These are phyloP conservation scores for Rhodotorula sp. DNA, from an alignment of 1,284 basidiomycete species.

Conservation along the genomic window DNA sequence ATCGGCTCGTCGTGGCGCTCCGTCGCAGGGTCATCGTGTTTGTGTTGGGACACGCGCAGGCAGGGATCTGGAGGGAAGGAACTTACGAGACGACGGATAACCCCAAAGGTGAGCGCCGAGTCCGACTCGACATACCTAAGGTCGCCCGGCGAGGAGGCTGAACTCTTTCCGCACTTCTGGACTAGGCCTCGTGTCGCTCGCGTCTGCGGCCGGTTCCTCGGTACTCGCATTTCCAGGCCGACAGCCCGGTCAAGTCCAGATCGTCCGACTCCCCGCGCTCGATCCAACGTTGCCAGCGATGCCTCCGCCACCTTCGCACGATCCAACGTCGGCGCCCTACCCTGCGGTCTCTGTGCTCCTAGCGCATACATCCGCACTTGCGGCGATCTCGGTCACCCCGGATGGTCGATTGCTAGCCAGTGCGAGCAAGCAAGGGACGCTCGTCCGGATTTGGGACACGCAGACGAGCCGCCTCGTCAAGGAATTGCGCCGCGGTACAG, in stretches of 20 bases:
- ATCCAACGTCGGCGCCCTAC: slow-evolving; percentile 29
- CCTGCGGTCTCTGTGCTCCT: slow-evolving; percentile 65
- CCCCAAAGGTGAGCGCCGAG: slow-evolving; percentile 63
- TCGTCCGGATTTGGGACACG: slow-evolving; percentile 86
- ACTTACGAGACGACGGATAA: slow-evolving; percentile 92
- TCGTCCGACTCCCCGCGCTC: slow-evolving; percentile 74
- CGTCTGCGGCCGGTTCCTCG: slow-evolving; percentile 72
- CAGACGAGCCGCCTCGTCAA: slow-evolving; percentile 63
- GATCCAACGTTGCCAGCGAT: slow-evolving; percentile 53
- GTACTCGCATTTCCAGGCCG: slow-evolving; percentile 82
- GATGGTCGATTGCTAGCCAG: slow-evolving; percentile 81
- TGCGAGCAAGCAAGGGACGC: slow-evolving; percentile 78
- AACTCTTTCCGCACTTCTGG: not conserved
- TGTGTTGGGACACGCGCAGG: slow-evolving; percentile 41
- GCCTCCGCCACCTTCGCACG: slow-evolving; percentile 56
- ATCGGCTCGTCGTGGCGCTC: slow-evolving; percentile 80
- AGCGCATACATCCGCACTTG: slow-evolving; percentile 77
- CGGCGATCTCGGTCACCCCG: slow-evolving; percentile 71
- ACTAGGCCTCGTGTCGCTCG: slow-evolving; percentile 77
- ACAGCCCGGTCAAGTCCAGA: slow-evolving; percentile 85
- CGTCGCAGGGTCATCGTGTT: slow-evolving; percentile 76
- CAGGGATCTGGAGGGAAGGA: slow-evolving; percentile 58
- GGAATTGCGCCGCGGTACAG: slow-evolving; percentile 82
- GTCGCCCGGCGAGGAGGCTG: not conserved
- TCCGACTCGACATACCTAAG: too few species aligned